Conservation (phyloP, 164 flowering plant species). For the Dillenia suffruticosa region DNA sequence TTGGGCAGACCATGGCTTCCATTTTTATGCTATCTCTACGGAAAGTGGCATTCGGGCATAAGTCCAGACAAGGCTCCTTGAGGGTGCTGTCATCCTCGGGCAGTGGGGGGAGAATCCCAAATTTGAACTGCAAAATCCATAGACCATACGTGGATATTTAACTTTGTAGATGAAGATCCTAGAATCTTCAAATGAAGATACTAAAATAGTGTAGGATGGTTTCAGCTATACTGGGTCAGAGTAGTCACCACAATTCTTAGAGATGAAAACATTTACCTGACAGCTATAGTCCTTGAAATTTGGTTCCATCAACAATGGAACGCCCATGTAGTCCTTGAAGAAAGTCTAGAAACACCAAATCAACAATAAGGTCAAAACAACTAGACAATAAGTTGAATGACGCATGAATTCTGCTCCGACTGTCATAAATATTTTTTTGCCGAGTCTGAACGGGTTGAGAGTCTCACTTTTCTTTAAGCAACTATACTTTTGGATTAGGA, state of each 20-base stretch:
- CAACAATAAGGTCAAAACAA: neutral
- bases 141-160: too few species aligned
- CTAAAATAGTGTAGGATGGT: too few species aligned
- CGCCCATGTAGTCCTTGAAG: slow-evolving; percentile 86
- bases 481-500: too few species aligned
- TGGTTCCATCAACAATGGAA: slow-evolving; percentile 92
- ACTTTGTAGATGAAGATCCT: too few species aligned
- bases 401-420: neutral
- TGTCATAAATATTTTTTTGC: too few species aligned
- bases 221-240: too few species aligned
- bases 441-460: too few species aligned
- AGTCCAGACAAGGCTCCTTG: slow-evolving; percentile 73
- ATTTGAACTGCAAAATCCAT: slow-evolving; percentile 57
- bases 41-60: slow-evolving; percentile 60
- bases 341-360: slow-evolving; percentile 38
- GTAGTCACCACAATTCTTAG: neutral
- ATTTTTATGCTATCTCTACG: slow-evolving; percentile 23
- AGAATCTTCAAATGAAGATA: too few species aligned
- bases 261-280: slow-evolving; percentile 48
- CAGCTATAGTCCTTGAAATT: slow-evolving; percentile 88
- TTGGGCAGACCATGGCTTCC: slow-evolving; percentile 41
- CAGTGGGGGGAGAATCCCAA: slow-evolving; percentile 61
- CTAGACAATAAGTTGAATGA: neutral
- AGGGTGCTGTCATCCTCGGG: slow-evolving; percentile 53
- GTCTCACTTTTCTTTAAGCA: too few species aligned